phyloP scores from a whole-genome alignment of 768 basidiomycete genomes.

The Trametes gibbosa region DNA sequence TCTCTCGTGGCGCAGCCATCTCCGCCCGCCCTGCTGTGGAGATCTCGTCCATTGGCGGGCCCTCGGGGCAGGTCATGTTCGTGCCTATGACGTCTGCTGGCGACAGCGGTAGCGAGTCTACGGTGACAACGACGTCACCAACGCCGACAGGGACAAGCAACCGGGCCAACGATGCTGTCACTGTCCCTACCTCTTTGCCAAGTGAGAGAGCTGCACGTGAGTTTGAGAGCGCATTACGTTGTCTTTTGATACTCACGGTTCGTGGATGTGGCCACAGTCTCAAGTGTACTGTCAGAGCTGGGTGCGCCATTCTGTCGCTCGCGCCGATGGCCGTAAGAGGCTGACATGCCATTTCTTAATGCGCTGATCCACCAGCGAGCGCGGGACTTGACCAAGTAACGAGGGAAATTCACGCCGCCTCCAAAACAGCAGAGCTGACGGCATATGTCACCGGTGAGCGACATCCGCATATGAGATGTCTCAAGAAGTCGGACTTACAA shows the following conservation, averaged over 20 bases:
- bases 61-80: background rate
- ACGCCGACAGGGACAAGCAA: background rate
- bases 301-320: background rate
- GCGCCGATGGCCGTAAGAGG: no score
- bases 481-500: background rate
- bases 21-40: slow-evolving; percentile 1
- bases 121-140: background rate
- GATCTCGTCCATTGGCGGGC: background rate
- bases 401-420: background rate
- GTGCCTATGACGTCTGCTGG: background rate
- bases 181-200: background rate
- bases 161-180: background rate
- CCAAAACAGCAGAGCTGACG: background rate
- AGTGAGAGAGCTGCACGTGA: background rate
- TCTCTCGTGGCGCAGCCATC: background rate
- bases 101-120: background rate
- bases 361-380: background rate
- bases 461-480: background rate
- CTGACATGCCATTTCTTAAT: no score
- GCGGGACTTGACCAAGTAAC: background rate
- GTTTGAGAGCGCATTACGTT: background rate
- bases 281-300: background rate
- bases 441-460: background rate
- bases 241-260: background rate
- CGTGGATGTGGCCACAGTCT: background rate